These are phyloP conservation scores for Alloteropsis angusta DNA, from an alignment of 202 grass and related monocot species.

Conservation along the genomic window DNA sequence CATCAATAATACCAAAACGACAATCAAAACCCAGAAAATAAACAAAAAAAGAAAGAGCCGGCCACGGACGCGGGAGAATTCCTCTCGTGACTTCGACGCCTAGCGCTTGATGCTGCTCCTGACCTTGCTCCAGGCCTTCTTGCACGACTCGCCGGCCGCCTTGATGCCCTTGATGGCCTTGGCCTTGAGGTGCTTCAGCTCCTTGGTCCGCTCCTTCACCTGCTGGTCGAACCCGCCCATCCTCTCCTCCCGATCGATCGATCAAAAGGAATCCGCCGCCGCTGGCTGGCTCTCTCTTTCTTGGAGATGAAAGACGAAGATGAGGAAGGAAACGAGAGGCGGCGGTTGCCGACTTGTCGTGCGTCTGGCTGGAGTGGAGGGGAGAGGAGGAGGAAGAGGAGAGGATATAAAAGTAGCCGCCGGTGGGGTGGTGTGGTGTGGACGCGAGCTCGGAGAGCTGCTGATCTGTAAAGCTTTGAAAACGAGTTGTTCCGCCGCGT, in stretches of 20 bases:
- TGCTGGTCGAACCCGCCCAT: constrained; percentile 57
- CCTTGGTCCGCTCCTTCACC: constrained; percentile 59
- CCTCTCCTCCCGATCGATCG: not conserved
- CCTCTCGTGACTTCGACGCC: not conserved
- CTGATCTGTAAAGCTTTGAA: constrained; percentile 29
- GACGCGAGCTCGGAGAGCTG: not conserved
- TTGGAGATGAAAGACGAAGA: not conserved
- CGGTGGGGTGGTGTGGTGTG: not conserved
- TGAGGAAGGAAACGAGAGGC: not conserved
- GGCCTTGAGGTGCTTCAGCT: constrained; percentile 49
- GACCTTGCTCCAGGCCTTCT: constrained; percentile 72
- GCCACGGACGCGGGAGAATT: too few species aligned
- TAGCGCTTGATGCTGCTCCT: constrained; percentile 57
- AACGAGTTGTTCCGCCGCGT: not conserved
- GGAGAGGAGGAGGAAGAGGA: not conserved
- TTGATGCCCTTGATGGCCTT: constrained; percentile 48
- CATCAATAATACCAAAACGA: not conserved
- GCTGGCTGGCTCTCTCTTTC: not conserved
- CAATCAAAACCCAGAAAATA: not conserved
- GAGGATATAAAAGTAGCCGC: not conserved
- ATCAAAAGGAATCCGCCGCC: not conserved
- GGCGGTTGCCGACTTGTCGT: not conserved
- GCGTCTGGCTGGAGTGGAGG: not conserved
- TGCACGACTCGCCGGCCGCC: constrained; percentile 61
- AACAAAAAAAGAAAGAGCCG: not conserved